Evolutionary conservation across 2,329 filamentous ascomycete species (phyloP), one percentile per base, ranked within the genome.

Genomic region (Aspergillus pseudoviridinutans): DNA sequence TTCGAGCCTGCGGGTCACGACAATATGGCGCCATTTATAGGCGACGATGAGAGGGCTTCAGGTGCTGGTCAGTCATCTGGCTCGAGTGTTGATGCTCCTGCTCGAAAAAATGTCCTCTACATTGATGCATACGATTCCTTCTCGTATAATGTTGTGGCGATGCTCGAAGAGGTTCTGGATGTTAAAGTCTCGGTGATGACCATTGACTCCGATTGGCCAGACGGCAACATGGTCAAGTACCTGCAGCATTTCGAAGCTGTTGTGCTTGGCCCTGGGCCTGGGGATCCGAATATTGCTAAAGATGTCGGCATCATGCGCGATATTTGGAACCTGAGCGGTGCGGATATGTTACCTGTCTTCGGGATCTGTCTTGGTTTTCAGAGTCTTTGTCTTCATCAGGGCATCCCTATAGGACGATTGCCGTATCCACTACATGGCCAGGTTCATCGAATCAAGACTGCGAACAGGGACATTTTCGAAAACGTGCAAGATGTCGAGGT

Each of bases 41-140:
- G 65, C 9, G 61, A 55, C 7, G 22, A 47, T 57, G 69, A 64
- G 67, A 60, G 64, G 51, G 58, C 24, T 49, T 35, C 58, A n/a
- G 44, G 46, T 24, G 42, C 46, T 38, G 47, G 52, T 20, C 46
- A 46, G 49, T 52, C 56, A 12, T 53, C 35, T 9, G 29, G 42
- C 22, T 25, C 53, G 20, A 47, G 35, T 10, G 46, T 10, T 20
- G 35, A 20, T 38, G 50, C 47, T n/a, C 35, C 29, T 2, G 27
- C 51, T 28, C 61, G 25, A 49, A 71, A 66, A 52, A 69, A 64
- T 59, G 88, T 97, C 61, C 84, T 97, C 61, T 96, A 96, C 76
- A 82, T 99, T 64, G 94, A 97, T 74, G 92, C 93, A 61, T 96
- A 96, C 76, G 94, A 99, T 78, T 97, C 92, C 46, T 99, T 97